Evolutionary conservation across 2,329 filamentous ascomycete species (phyloP).

Genomic region (Fonsecaea nubica): DNA sequence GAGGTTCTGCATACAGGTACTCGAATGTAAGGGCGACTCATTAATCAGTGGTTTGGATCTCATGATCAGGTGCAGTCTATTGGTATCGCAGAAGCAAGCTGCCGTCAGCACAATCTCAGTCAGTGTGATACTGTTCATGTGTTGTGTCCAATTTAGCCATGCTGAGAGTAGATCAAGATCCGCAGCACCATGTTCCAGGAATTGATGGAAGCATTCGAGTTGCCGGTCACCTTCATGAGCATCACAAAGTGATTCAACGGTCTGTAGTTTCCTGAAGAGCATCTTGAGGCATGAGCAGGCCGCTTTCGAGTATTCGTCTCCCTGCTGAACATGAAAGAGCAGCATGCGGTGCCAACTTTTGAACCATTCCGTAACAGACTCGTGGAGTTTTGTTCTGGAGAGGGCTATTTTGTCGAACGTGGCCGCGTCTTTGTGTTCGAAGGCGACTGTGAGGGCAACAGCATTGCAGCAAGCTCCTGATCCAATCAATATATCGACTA

Average conservation of each 20-base stretch:
- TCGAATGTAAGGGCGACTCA: not conserved
- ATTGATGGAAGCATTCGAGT: constrained; percentile 22
- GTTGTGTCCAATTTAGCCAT: constrained; percentile 14
- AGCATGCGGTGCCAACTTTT: constrained; percentile 13
- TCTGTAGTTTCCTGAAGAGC: constrained; percentile 6
- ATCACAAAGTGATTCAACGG: constrained; percentile 1
- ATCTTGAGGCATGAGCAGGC: constrained; percentile 17
- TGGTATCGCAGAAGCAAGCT: constrained; percentile 16
- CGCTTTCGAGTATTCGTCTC: constrained; percentile 1
- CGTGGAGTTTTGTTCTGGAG: constrained; percentile 10
- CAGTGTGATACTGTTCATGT: constrained; percentile 3
- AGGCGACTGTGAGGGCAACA: constrained; percentile 16
- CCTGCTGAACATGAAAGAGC: constrained; percentile 1
- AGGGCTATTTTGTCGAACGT: constrained; percentile 15
- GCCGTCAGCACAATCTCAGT: constrained; percentile 17
- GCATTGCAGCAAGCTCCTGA: constrained; percentile 9
- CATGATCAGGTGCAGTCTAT: constrained; percentile 6
- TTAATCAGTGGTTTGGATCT: constrained; percentile 9
- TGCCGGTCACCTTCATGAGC: constrained; percentile 6
- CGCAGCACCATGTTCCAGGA: constrained; percentile 10
- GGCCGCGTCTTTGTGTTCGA: constrained; percentile 13
- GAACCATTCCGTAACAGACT: constrained; percentile 15
- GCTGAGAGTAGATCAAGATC: constrained; percentile 12
- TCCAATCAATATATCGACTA: constrained; percentile 18
- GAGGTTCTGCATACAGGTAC: not conserved